Percentiles rank a stretch among this genome's conserved stretches.
phyloP scores from a whole-genome alignment of 2,329 filamentous ascomycete genomes.

The Chaetomiaceae sp. region DNA sequence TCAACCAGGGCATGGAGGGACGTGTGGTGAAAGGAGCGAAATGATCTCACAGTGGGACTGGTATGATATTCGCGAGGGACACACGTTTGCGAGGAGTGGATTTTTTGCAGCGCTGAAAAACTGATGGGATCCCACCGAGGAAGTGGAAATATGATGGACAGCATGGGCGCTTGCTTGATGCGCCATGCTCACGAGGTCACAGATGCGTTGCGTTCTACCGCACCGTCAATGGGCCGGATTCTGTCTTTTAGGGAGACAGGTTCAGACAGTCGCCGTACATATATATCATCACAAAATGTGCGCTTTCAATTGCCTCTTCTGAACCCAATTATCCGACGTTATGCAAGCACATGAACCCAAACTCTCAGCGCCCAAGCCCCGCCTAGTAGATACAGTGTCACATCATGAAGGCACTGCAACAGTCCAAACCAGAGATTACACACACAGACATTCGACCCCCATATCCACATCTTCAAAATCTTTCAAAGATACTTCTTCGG shows the following conservation, averaged over 20 bases:
- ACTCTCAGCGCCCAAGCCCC: slow-evolving; percentile 2
- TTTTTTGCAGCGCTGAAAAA: too few species aligned
- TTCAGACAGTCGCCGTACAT: neutral
- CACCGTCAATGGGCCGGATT: too few species aligned
- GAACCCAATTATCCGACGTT: neutral
- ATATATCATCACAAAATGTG: neutral
- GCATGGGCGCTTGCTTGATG: too few species aligned
- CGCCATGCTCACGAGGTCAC: too few species aligned
- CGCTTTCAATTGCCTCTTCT: slow-evolving; percentile 7
- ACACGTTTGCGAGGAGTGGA: too few species aligned
- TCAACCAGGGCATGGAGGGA: slow-evolving; percentile 35
- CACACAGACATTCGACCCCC: neutral
- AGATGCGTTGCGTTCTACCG: too few species aligned
- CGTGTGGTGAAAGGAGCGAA: neutral
- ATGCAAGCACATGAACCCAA: neutral
- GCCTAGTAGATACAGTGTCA: slow-evolving; percentile 3
- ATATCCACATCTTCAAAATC: neutral
- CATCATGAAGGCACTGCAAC: neutral
- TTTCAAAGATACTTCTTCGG: slow-evolving; percentile 86
- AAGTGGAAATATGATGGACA: too few species aligned
- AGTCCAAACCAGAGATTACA: neutral
- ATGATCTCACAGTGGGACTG: neutral
- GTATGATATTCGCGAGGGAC: too few species aligned
- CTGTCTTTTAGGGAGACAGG: too few species aligned
- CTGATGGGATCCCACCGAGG: too few species aligned